phyloP scores from a whole-genome alignment of 2,329 filamentous ascomycete species.

The Botrytis squamosa region DNA sequence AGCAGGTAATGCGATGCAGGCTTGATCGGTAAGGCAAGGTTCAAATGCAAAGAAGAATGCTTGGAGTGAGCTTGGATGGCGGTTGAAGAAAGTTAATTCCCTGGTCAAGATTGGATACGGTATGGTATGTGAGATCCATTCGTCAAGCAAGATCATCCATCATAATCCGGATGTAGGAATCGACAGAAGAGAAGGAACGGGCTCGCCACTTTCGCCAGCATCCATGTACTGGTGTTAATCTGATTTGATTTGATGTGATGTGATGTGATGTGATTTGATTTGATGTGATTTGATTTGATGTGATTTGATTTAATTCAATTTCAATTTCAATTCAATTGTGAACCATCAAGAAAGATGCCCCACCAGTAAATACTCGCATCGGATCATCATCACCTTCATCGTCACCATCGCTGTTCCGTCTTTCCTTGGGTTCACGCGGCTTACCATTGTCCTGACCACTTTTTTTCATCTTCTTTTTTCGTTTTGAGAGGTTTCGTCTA shows the following conservation, averaged over 20 bases:
- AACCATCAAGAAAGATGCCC: too few species aligned
- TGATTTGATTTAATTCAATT: too few species aligned
- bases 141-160: conserved; percentile 8
- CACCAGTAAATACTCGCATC: not conserved
- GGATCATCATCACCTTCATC: not conserved
- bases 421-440: not conserved
- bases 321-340: not conserved
- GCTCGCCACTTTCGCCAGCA: not conserved
- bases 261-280: too few species aligned
- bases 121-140: conserved; percentile 4
- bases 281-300: too few species aligned
- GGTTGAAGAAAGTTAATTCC: not conserved
- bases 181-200: not conserved
- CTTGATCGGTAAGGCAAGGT: conserved; percentile 20
- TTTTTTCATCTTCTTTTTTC: not conserved
- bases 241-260: too few species aligned
- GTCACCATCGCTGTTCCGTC: not conserved
- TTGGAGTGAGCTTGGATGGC: not conserved
- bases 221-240: not conserved
- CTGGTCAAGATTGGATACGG: not conserved
- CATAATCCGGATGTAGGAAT: conserved; percentile 4
- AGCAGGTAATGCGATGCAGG: conserved; percentile 20
- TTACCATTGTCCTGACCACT: conserved; percentile 3
- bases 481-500: not conserved
- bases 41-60: conserved; percentile 20